Evolutionary conservation across 805 yeast species (phyloP), one percentile per base, ranked within the genome.

Genomic region (Teunomyces barrocoloradensis): DNA sequence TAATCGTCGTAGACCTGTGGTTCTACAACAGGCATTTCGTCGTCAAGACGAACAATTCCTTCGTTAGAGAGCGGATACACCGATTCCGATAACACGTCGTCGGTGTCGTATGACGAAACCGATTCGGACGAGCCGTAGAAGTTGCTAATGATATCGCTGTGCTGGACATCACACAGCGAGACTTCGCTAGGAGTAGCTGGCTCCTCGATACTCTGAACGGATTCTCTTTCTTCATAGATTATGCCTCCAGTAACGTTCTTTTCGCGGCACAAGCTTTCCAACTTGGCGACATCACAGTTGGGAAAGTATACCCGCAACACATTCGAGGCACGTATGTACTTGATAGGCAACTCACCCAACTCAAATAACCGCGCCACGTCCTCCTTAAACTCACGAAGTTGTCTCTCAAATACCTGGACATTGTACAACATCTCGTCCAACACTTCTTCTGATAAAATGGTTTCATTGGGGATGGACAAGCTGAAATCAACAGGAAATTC

Each of bases 281-380:
- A 78, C 53, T 81, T 81, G 5, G 62, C 68, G 5, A 74, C 65
- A 50, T 85, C 89, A 49, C 85, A 75, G 60, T 85, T 87, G 29
- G 92, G 89, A 67, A 89, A 87, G 60, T 79, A 84, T 11, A 84
- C 79, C 53, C 84, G 68, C 44, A 82, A 56, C 27, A 66, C 58
- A 45, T 63, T 64, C 27, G 72, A 66, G 10, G 66, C 60, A 33
- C 65, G 57, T 40, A 71, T 72, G 45, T 78, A 65, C 41, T 81
- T 71, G 46, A 85, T 69, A 6, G 87, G 89, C 53, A 82, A 77
- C 51, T 82, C 81, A 2, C 94, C 94, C 47, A 84, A 78, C 27
- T 81, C 79, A 49, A 81, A 69, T 33, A 81, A 69, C 38, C 60
- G 59, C 35, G 66, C 55, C 42, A 81, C 66, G 51, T 77, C 78